Percentiles rank a stretch among this genome's conserved stretches.
These are phyloP conservation scores for Lagerstroemia speciosa DNA, from an alignment of 345 rosid genomes.

Conservation along the genomic window DNA sequence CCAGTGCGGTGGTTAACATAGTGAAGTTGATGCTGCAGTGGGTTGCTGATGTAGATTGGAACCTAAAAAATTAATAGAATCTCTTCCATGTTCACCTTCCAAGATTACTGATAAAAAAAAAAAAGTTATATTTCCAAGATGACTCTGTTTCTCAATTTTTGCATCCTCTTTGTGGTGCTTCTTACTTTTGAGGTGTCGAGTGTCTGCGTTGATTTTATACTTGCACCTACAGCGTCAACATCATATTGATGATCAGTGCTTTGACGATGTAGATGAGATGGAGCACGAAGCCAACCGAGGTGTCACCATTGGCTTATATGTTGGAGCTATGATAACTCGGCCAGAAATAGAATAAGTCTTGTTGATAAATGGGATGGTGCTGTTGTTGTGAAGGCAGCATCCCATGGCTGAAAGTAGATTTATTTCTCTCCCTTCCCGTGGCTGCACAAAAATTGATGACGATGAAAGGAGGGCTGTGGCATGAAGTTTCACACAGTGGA, in stretches of 20 bases:
- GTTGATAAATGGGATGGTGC: no score
- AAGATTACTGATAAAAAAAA: no score
- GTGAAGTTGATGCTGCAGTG: neutral
- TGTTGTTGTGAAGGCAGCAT: no score
- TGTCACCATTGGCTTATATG: slow-evolving; percentile 27
- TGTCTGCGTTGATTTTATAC: neutral
- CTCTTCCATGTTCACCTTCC: neutral
- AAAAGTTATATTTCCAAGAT: no score
- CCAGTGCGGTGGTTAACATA: neutral
- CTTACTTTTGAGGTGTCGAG: neutral
- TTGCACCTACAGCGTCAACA: slow-evolving; percentile 60
- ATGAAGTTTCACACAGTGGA: no score
- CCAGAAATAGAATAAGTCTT: no score
- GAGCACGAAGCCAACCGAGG: slow-evolving; percentile 28
- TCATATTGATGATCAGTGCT: slow-evolving; percentile 72
- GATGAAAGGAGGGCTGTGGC: no score
- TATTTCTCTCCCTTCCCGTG: no score
- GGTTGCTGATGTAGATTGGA: neutral
- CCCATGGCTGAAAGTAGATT: no score
- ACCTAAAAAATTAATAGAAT: neutral
- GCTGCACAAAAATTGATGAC: no score
- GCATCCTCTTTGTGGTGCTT: neutral
- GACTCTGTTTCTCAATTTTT: neutral
- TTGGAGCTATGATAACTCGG: no score
- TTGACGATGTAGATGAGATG: slow-evolving; percentile 93